phyloP scores from a whole-genome alignment of 495 filamentous ascomycete species.

The Hamigera avellanea region DNA sequence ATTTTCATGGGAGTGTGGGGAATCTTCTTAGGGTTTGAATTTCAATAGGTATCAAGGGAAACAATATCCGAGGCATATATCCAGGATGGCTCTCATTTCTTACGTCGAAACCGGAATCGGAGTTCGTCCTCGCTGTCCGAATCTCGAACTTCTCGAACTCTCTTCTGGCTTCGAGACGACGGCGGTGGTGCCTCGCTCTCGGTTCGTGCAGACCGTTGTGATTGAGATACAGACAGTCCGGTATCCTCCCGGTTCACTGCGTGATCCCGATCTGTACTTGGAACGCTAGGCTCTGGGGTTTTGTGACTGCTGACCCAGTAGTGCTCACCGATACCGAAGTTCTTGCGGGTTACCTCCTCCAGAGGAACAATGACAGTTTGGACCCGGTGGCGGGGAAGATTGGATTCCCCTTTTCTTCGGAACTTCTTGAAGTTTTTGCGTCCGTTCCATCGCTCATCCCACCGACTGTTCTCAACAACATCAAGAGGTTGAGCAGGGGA shows the following conservation, averaged over 20 bases:
- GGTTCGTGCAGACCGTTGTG: conserved; percentile 3
- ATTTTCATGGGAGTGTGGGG: too few species aligned
- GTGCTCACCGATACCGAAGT: conserved; percentile 74
- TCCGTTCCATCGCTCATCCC: conserved; percentile 91
- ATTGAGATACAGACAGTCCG: conserved; percentile 1
- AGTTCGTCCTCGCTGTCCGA: conserved; percentile 41
- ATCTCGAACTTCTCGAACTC: conserved; percentile 22
- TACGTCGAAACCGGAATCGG: conserved; percentile 47
- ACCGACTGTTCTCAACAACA: conserved; percentile 46
- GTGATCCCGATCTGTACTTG: conserved; percentile 7
- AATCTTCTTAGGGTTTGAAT: too few species aligned
- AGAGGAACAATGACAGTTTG: conserved; percentile 62
- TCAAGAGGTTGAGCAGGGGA: conserved; percentile 5
- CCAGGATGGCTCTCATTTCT: too few species aligned
- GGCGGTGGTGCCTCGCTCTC: conserved; percentile 5
- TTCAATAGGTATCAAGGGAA: too few species aligned
- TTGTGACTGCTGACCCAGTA: conserved; percentile 49
- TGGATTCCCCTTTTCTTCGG: conserved; percentile 43
- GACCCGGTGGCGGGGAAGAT: conserved; percentile 29
- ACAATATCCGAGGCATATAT: too few species aligned
- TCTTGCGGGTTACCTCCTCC: conserved; percentile 67
- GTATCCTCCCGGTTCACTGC: conserved; percentile 10
- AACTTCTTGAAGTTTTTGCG: conserved; percentile 96
- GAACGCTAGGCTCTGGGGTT: conserved; percentile 11
- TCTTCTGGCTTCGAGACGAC: conserved; percentile 24